Percentiles rank a stretch among this genome's conserved stretches.
Conservation (phyloP, 495 filamentous ascomycete species). For the Penicillium turbatum region DNA sequence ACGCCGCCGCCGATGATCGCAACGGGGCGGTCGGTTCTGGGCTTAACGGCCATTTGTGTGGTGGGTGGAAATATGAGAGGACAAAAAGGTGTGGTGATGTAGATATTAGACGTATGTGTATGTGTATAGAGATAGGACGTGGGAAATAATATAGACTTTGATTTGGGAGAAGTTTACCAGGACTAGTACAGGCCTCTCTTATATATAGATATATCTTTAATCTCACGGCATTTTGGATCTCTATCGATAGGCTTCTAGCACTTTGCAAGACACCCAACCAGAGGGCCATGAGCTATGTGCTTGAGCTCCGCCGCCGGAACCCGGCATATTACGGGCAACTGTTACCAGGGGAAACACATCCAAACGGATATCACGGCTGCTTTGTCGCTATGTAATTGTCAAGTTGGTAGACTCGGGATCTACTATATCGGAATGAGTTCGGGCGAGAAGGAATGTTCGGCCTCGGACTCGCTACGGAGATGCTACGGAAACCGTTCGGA, state of each 20-base stretch:
- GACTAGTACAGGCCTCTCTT: too few relatives aligned
- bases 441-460: not conserved
- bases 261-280: not conserved
- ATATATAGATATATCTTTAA: not conserved
- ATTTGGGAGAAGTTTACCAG: not conserved
- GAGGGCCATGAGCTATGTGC: not conserved
- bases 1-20: conserved; percentile 44
- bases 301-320: not conserved
- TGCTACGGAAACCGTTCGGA: not conserved
- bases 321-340: not conserved
- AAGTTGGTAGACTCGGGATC: not conserved
- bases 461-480: not conserved
- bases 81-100: too few relatives aligned
- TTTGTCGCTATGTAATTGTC: too few relatives aligned
- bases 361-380: not conserved
- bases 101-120: too few relatives aligned
- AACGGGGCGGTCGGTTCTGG: conserved; percentile 30
- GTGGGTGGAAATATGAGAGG: not conserved
- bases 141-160: not conserved
- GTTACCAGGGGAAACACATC: not conserved
- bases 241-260: not conserved
- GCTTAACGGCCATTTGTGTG: not conserved
- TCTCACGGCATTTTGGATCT: not conserved
- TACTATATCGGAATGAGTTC: not conserved
- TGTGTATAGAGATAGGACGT: conserved; percentile 5